Base-by-base conservation (phyloP, 306 rosid species). In the Trichosanthes truncata region DNA sequence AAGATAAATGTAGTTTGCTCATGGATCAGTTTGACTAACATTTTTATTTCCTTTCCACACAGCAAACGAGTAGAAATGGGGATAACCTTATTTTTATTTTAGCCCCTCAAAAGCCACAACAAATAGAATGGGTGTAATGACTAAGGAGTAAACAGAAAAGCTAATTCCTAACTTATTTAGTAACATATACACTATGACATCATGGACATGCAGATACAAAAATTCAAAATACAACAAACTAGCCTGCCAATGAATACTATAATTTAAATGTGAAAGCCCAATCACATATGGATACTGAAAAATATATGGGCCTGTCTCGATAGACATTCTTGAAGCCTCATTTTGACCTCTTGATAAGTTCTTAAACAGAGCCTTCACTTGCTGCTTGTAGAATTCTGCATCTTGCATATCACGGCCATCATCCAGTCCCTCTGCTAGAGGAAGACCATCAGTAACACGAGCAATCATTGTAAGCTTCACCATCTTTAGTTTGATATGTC, bases 381-480 rank as follows among this genome's bases (percentile, higher is more conserved):
- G 99, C 82, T 93, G 96, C 85, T 96, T 96, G 85, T 91, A 96
- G 83, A 87, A 87, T 59, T 96, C 98, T 4, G 87, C 84, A 81
- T 96, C 98, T 80, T 85, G 84, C 61, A 96, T 53, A 88, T 91
- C 99, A 51, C 97, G 96, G 14, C 93, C 91, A 79, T 96, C 97
- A 86, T 96, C 98, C 82, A 96, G 83, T 80, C 99, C 99, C 86
- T 96, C 99, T 82, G 88, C 99, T 60, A 93, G 86, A 18, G 92
- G 94, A 88, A 96, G 99, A 74, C 99, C 99, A 80, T 93, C 99
- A 51, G 95, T 96, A 80, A 93, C 93, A 73, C 99, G 99, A 40
- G 99, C 99, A 85, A 96, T 90, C 98, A 96, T 85, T 4, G 98
- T 96, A 91, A 96, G 84, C 86, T 93, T 96, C 85, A 96, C 99